Conservation (phyloP, 139 green algal genomes). For the Chlamydomonas sphaeroides region DNA sequence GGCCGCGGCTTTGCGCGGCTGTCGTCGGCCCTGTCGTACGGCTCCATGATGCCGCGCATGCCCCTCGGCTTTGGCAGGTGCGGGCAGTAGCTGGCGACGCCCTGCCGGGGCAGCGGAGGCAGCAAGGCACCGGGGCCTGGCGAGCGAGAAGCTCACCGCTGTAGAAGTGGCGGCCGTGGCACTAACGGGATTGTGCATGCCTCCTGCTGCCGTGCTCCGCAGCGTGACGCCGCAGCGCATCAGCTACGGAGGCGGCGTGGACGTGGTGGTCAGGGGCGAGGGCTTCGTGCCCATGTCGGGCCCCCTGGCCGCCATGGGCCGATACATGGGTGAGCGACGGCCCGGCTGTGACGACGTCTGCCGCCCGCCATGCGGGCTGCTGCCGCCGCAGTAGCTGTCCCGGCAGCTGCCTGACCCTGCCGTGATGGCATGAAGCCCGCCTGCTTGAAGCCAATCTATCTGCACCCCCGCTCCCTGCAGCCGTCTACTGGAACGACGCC, state of each 20-base stretch:
- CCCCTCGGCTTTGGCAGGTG: slow-evolving; percentile 43
- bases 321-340: no score
- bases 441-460: not conserved
- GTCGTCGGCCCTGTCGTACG: not conserved
- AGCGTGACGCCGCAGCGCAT: not conserved
- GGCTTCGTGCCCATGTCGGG: not conserved
- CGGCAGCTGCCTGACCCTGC: no score
- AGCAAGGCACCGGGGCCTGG: no score
- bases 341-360: no score
- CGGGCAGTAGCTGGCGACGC: slow-evolving; percentile 1
- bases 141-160: no score
- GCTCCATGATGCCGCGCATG: not conserved
- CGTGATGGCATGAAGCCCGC: not conserved
- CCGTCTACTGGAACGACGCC: not conserved
- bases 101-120: no score
- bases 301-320: not conserved
- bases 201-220: not conserved
- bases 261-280: no score
- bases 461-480: not conserved
- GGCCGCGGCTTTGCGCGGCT: not conserved
- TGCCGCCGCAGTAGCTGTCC: no score
- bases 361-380: no score
- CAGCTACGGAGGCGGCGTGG: not conserved
- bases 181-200: not conserved
- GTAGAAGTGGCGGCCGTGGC: not conserved